Evolutionary conservation across 176 grass and related monocot species (phyloP).

Genomic region (Bolboschoenus planiculmis): DNA sequence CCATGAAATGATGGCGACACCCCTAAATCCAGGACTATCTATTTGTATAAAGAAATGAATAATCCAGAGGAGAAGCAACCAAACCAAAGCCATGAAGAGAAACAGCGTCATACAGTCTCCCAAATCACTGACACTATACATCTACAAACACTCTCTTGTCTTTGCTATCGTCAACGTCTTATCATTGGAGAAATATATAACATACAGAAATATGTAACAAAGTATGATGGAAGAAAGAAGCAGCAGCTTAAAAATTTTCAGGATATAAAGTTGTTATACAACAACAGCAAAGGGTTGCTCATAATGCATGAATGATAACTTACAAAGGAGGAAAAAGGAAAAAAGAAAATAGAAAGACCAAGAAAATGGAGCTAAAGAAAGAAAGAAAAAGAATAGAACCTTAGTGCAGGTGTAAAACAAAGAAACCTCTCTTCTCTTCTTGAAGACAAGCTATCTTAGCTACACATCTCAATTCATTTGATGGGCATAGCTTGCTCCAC

Average conservation of each 20-base stretch:
- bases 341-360: constrained; percentile 22
- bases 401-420: constrained; percentile 25
- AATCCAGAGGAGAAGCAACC: constrained; percentile 31
- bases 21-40: constrained; percentile 33
- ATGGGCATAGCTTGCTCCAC: constrained; percentile 50
- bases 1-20: constrained; percentile 19
- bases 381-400: constrained; percentile 25
- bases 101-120: constrained; percentile 9
- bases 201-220: not conserved
- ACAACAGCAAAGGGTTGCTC: constrained; percentile 19
- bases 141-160: not conserved
- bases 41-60: constrained; percentile 30
- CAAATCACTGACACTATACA: constrained; percentile 22
- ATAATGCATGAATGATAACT: constrained; percentile 30
- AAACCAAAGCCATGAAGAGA: not conserved
- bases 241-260: not conserved
- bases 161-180: not conserved
- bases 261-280: constrained; percentile 18
- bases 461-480: constrained; percentile 38
- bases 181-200: constrained; percentile 1
- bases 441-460: not conserved
- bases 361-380: constrained; percentile 6
- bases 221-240: not conserved
- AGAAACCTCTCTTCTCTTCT: constrained; percentile 15
- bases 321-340: constrained; percentile 6